Base-by-base conservation (phyloP, 805 yeast genomes). In the Spathaspora passalidarum region DNA sequence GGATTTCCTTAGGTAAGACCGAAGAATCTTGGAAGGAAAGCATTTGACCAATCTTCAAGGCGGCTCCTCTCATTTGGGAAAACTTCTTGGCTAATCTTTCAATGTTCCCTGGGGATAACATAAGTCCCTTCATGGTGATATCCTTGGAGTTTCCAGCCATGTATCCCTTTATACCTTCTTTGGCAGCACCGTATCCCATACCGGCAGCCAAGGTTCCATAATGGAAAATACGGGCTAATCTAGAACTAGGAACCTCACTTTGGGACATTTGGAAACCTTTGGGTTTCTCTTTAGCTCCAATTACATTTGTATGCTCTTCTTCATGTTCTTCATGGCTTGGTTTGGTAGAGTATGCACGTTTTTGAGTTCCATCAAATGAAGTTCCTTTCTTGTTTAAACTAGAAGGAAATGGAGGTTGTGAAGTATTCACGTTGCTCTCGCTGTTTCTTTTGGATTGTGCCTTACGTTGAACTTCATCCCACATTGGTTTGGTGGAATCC, bases 41-140 rank as follows among this genome's bases (percentile, higher is more conserved):
- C 86, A 94, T 81, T 67, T 94, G 99, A n/a, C 99, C 99, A 46
- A 94, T 79, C 60, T 94, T 94, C 60, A 94, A 73, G 2, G 99
- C 99, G 2, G 98, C 99, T n/a, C 99, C 99, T 60, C 99, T 79
- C 99, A 94, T 94, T 59, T 88, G 82, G 43, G 94, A 81, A 56
- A 94, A 81, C 62, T 89, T 90, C 56, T 81, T 82, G 10, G 96
- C 96, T 72, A 94, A 80, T 44, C 95, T 66, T 56, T 92, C 96
- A 37, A 94, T 82, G 63, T 92, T 94, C 14, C 79, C 78, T 5
- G 96, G 91, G 3, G 88, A 84, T 55, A 94, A 72, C 1, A 95
- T 71, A 38, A 89, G 61, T 1, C 79, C 72, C 49, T 78, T 79
- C 62, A 83, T 61, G 26, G 78, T 65, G 6, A 83, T 73, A 0